Evolutionary conservation across 139 green algal species (phyloP).

Genomic region (Picochlorum sp.): DNA sequence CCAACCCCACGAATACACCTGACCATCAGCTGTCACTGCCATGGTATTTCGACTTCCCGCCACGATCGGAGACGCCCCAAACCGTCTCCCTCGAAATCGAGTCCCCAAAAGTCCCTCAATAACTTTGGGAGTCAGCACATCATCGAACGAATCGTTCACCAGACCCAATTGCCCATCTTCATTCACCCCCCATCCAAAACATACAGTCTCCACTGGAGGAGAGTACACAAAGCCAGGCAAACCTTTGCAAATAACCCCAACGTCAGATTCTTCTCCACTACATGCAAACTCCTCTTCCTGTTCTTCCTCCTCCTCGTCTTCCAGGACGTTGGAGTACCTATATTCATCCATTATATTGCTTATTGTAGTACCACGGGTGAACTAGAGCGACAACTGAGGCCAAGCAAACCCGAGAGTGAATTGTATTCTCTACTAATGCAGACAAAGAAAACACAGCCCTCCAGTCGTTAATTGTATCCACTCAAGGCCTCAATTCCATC

Average conservation of each 20-base stretch:
- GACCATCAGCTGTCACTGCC: slow-evolving; percentile 55
- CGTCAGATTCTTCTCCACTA: not conserved
- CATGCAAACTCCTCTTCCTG: not conserved
- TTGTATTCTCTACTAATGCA: too few species aligned
- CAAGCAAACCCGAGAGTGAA: too few species aligned
- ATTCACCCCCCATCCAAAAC: slow-evolving; percentile 74
- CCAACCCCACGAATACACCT: slow-evolving; percentile 75
- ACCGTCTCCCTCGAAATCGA: slow-evolving; percentile 43
- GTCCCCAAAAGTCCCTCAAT: slow-evolving; percentile 64
- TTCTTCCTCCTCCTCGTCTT: not conserved
- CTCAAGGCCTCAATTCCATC: too few species aligned
- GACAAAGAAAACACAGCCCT: too few species aligned
- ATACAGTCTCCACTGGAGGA: slow-evolving; percentile 73
- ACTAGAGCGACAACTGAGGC: too few species aligned
- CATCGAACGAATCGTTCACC: slow-evolving; percentile 13
- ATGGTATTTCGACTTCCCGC: slow-evolving; percentile 59
- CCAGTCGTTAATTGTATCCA: too few species aligned
- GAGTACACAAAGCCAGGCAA: slow-evolving; percentile 28
- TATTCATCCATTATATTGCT: too few species aligned
- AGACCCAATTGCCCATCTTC: slow-evolving; percentile 78
- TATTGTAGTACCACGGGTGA: too few species aligned
- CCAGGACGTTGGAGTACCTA: not conserved
- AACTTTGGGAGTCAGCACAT: slow-evolving; percentile 52
- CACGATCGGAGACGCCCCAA: slow-evolving; percentile 29
- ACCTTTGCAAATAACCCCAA: not conserved